phyloP scores from a whole-genome alignment of 371 early-diverging fungal species.

The Mortierella sp. region DNA sequence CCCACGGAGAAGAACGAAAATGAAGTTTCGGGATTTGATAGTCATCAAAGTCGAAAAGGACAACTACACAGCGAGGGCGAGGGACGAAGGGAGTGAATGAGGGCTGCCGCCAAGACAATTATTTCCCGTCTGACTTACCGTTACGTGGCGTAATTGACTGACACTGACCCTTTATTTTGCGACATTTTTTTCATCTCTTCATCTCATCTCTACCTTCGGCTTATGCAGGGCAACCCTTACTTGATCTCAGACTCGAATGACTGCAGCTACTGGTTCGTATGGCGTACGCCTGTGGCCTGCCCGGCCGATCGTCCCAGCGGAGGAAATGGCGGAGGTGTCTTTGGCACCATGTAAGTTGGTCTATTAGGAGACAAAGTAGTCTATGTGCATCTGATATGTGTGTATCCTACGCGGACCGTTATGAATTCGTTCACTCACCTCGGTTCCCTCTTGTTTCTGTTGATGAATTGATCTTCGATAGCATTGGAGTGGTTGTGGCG shows the following conservation, averaged over 20 bases:
- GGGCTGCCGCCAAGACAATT: conserved; percentile 1
- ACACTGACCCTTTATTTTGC: no score
- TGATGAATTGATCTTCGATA: no score
- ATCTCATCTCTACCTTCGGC: not conserved
- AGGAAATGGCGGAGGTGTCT: conserved; percentile 63
- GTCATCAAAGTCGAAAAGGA: not conserved
- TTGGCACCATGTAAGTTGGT: conserved; percentile 67
- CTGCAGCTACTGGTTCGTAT: conserved; percentile 55
- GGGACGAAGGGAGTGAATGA: not conserved
- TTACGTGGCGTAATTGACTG: conserved; percentile 6
- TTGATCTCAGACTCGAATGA: conserved; percentile 38
- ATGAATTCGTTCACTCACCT: not conserved
- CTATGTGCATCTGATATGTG: not conserved
- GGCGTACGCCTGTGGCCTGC: conserved; percentile 59
- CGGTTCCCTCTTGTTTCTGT: not conserved
- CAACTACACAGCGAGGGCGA: no score
- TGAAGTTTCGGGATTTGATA: not conserved
- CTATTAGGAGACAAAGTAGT: no score
- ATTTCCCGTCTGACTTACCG: not conserved
- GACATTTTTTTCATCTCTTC: not conserved
- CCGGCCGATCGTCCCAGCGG: conserved; percentile 45
- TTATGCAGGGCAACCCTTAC: conserved; percentile 44
- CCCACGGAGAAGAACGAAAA: not conserved
- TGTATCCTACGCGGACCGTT: not conserved
- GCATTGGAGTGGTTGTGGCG: conserved; percentile 60